Evolutionary conservation across 2,329 filamentous ascomycete species (phyloP).

Genomic region (Cordyceps militaris): DNA sequence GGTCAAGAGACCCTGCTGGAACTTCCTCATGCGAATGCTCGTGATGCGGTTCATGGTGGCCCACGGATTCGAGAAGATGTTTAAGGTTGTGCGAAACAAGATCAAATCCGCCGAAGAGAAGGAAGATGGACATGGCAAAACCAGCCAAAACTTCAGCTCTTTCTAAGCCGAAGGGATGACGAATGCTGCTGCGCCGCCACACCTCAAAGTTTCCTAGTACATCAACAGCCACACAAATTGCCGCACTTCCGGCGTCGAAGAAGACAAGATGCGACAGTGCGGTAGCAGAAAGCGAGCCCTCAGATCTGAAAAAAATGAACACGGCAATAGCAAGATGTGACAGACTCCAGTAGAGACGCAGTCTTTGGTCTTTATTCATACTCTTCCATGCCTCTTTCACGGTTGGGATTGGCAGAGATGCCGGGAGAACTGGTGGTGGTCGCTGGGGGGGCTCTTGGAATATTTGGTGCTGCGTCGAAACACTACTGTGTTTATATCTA

Average conservation of each 20-base stretch:
- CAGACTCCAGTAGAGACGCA: conserved; percentile 78
- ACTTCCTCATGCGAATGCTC: conserved; percentile 58
- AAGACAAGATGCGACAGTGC: conserved; percentile 89
- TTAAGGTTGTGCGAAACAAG: conserved; percentile 90
- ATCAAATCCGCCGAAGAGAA: conserved; percentile 96
- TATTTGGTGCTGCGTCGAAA: conserved; percentile 83
- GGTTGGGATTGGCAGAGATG: conserved; percentile 87
- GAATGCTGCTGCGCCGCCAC: conserved; percentile 86
- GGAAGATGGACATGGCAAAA: conserved; percentile 90
- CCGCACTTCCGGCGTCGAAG: conserved; percentile 88
- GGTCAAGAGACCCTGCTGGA: conserved; percentile 69
- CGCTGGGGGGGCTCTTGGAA: conserved; percentile 86
- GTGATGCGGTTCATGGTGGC: conserved; percentile 63
- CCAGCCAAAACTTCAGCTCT: conserved; percentile 89
- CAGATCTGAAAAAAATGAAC: conserved; percentile 78
- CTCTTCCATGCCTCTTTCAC: conserved; percentile 79
- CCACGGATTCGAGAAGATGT: conserved; percentile 68
- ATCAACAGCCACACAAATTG: conserved; percentile 86
- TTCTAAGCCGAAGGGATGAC: conserved; percentile 90
- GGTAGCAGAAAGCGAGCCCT: conserved; percentile 83
- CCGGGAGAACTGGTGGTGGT: conserved; percentile 80
- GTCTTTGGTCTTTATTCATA: conserved; percentile 82
- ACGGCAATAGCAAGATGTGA: conserved; percentile 79
- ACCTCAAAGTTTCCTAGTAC: conserved; percentile 96
- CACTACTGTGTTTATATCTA: conserved; percentile 95